Base-by-base conservation (phyloP, 371 early-diverging fungal species). In the Lichtheimia corymbifera region DNA sequence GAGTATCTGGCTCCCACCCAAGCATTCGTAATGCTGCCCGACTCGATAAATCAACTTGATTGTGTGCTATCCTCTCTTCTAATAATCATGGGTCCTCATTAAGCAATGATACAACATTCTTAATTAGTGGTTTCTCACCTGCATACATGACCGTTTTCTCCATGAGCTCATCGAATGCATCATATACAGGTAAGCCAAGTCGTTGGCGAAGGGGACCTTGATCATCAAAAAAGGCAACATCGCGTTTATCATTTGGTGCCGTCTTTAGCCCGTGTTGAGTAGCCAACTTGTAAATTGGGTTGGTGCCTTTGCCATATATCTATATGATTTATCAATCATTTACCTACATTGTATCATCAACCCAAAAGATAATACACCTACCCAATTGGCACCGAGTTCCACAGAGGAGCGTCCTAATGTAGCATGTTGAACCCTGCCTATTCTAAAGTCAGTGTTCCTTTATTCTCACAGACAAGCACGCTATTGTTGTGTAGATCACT, bases 331-430 rank as follows among this genome's bases (percentile, higher is more conserved):
- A 41, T 40, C 15, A 22, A 14, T 40, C 25, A 53, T 28, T 24
- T 24, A 18, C 13, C 28, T 0, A 11, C 11, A 11, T 35, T 2
- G 11, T 11, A 11, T 35, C 11, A 35, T 9, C 11, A 22, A 22
- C 22, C 1, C 22, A 17, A 4, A 18, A 41, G 11, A 47, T 47
- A 15, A 15, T 47, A 0, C 4, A 22, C 43, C 63, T 66, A 76
- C 80, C 81, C 81, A 80, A 55, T 80, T 80, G 9, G 76, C 78
- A 25, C 81, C 81, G 15, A 80, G 49, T 52, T 80, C 81, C 12
- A 80, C 73, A 2, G 59, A 27, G 17, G 55, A 52, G 27, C 64
- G 50, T 4, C 72, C 74, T 67, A 80, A 77, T 0, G 45, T 9
- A 9, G 22, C 59, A 67, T 80, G 68, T 27, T 72, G 72, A 3